These are phyloP conservation scores for Endocalyx cinctus DNA, from an alignment of 2,329 filamentous ascomycete genomes.

Conservation along the genomic window DNA sequence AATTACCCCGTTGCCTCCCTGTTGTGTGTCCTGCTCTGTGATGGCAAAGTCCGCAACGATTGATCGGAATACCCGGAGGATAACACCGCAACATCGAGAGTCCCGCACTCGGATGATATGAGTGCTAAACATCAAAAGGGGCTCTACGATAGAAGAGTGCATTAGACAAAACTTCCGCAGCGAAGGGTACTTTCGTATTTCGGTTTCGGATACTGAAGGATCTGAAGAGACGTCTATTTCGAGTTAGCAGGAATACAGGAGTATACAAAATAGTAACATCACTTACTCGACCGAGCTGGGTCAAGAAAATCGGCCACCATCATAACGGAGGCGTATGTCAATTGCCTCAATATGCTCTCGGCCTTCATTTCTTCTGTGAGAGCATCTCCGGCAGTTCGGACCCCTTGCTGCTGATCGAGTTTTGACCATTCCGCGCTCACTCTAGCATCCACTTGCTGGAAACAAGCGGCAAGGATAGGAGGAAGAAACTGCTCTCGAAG, in stretches of 20 bases:
- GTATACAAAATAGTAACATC: conserved; percentile 10
- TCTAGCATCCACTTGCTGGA: conserved; percentile 81
- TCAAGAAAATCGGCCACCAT: conserved; percentile 89
- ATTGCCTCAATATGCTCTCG: conserved; percentile 87
- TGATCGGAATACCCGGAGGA: conserved; percentile 79
- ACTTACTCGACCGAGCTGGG: conserved; percentile 61
- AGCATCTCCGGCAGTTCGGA: conserved; percentile 67
- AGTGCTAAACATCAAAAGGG: conserved; percentile 85
- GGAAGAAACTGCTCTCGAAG: conserved; percentile 77
- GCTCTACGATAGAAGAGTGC: conserved; percentile 74
- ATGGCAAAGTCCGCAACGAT: conserved; percentile 72
- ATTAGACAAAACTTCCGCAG: conserved; percentile 81
- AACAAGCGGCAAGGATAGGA: conserved; percentile 75
- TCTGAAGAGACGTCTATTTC: conserved; percentile 13
- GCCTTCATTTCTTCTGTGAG: conserved; percentile 96
- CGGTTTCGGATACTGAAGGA: conserved; percentile 19
- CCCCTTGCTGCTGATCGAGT: conserved; percentile 59
- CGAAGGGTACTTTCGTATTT: conserved; percentile 43
- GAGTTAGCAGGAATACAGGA: conserved; percentile 4
- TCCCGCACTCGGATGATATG: conserved; percentile 88
- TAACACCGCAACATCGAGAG: conserved; percentile 79
- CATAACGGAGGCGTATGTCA: conserved; percentile 87
- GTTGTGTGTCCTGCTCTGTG: conserved; percentile 2
- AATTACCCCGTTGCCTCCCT: neutral
- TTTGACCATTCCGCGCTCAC: conserved; percentile 82